Base-by-base conservation (phyloP, 2,329 filamentous ascomycete genomes). In the Myotisia sp. region DNA sequence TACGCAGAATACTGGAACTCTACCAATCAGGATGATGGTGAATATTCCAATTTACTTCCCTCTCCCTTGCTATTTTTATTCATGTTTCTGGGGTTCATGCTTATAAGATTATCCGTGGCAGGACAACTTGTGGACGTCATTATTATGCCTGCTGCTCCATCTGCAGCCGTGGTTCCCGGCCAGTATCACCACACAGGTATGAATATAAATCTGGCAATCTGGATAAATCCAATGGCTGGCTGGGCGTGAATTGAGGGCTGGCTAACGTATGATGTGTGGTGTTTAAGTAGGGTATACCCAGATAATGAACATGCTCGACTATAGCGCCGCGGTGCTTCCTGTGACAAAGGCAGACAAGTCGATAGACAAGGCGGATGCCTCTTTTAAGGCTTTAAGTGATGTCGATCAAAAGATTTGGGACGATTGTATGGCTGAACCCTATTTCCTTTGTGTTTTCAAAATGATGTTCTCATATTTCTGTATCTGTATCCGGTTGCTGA, bases 1-100 rank as follows among this genome's bases (percentile, higher is more conserved):
- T 78, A 77, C 42, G 63, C 73, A 51, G 71, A 77, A 33, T 77
- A 74, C 46, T 76, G 71, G 73, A 74, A 75, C 40, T 63, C 58
- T 9, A 74, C 70, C 0, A 57, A 52, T 0, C 48, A 58, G 3
- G 32, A 28, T 5, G 32, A 34, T 12, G 32, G 32, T 34, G 21
- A 24, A 12, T 32, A 14, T 17, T 10, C 13, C 20, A 4, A 3
- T n/a, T 5, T 5, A 13, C 14, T 5, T 17, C 10, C 9, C 12
- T 10, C 20, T 7, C 12, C 17, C 17, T 14, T 8, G 4, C 26
- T 19, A 5, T 10, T 34, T 24, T 5, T 8, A 10, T 6, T 16
- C 14, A 22, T n/a, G 12, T 6, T 24, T 28, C 21, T 3, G 24
- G 22, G 12, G 7, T 26, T 56, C 13, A 71, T 68, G 0, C 64